Percentiles rank a stretch among this genome's conserved stretches.
These are phyloP conservation scores for Scheffersomyces parashehatae DNA, from an alignment of 1,139 yeast genomes.

Conservation along the genomic window DNA sequence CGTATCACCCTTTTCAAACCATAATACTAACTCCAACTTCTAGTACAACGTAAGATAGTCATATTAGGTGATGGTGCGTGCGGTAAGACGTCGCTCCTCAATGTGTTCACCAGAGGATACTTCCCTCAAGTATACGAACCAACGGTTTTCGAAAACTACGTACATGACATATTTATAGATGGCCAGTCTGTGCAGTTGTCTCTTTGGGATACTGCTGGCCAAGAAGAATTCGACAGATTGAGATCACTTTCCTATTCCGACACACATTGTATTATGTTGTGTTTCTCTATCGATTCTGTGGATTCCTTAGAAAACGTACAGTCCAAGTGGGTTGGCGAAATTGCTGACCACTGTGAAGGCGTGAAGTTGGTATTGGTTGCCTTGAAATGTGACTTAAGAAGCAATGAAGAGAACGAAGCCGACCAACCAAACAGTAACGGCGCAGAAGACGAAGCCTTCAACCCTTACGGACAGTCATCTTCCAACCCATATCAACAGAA, in stretches of 20 bases:
- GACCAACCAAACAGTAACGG: slow-evolving; percentile 29
- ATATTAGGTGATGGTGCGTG: slow-evolving; percentile 96
- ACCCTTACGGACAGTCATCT: slow-evolving; percentile 29
- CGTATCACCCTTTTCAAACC: too few species aligned
- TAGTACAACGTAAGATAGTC: slow-evolving; percentile 85
- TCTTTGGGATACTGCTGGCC: slow-evolving; percentile 99
- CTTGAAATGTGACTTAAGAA: slow-evolving; percentile 87
- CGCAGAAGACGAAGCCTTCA: slow-evolving; percentile 36
- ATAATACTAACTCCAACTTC: background rate
- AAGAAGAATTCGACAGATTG: slow-evolving; percentile 93
- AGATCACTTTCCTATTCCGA: slow-evolving; percentile 90
- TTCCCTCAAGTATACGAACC: slow-evolving; percentile 99
- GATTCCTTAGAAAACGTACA: slow-evolving; percentile 95
- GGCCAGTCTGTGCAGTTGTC: slow-evolving; percentile 91
- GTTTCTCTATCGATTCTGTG: slow-evolving; percentile 91
- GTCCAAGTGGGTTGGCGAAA: slow-evolving; percentile 92
- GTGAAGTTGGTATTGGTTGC: slow-evolving; percentile 93
- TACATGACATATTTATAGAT: slow-evolving; percentile 94
- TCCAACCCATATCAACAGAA: slow-evolving; percentile 40
- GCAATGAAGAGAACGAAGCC: slow-evolving; percentile 36
- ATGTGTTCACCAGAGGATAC: slow-evolving; percentile 95
- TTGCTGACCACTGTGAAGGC: slow-evolving; percentile 95
- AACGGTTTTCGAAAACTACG: slow-evolving; percentile 95
- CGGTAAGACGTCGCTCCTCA: slow-evolving; percentile 75
- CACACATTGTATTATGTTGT: slow-evolving; percentile 94